phyloP scores from a whole-genome alignment of 331 rosid species.

The Rhamnella rubrinervis region DNA sequence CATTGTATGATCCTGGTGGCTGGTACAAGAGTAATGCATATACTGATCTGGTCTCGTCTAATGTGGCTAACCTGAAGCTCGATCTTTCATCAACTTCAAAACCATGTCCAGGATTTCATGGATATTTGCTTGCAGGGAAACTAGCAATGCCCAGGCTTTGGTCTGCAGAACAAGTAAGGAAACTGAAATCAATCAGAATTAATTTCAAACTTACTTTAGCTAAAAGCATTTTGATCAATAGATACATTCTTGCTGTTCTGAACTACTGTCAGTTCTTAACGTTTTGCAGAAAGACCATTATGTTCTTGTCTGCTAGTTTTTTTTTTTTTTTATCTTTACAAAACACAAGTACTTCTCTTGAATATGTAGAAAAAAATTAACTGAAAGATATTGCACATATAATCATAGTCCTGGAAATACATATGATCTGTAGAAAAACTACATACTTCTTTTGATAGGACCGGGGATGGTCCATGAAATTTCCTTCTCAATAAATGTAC shows the following conservation, averaged over 20 bases:
- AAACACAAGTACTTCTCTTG: too few relatives aligned
- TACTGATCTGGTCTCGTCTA: constrained; percentile 63
- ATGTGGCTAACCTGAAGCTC: constrained; percentile 54
- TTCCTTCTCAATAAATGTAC: too few relatives aligned
- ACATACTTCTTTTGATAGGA: too few relatives aligned
- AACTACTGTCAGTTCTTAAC: not conserved
- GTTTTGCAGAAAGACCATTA: not conserved
- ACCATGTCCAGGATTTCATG: constrained; percentile 62
- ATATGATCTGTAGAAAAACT: too few relatives aligned
- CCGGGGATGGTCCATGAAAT: too few relatives aligned
- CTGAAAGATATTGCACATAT: too few relatives aligned
- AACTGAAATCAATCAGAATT: constrained; percentile 12
- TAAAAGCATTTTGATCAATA: constrained; percentile 9
- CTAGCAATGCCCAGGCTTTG: constrained; percentile 72
- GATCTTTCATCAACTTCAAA: constrained; percentile 33
- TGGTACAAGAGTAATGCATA: constrained; percentile 54
- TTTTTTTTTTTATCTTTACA: not conserved
- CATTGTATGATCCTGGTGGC: constrained; percentile 57
- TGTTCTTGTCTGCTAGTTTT: not conserved
- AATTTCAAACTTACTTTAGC: not conserved
- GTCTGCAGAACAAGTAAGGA: constrained; percentile 92
- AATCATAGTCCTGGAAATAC: too few relatives aligned
- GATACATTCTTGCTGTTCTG: constrained; percentile 4
- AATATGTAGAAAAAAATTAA: too few relatives aligned
- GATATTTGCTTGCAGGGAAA: constrained; percentile 69